These are phyloP conservation scores for Alloteropsis semialata DNA, from an alignment of 176 grass and related monocot genomes.

Conservation along the genomic window DNA sequence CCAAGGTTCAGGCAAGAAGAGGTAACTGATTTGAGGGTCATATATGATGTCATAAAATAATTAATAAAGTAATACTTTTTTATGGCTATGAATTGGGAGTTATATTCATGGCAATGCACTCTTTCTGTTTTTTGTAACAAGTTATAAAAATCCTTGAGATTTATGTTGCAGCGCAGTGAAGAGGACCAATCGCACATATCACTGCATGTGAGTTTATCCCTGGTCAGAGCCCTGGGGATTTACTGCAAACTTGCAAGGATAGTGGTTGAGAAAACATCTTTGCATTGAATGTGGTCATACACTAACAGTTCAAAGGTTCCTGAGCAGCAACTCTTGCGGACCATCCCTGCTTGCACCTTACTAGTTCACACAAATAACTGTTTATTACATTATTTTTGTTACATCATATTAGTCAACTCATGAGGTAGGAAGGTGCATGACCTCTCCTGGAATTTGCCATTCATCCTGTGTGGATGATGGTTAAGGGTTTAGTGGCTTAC, in stretches of 20 bases:
- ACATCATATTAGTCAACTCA: constrained; percentile 7
- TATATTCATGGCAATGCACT: not conserved
- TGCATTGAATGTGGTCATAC: constrained; percentile 4
- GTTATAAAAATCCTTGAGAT: constrained; percentile 12
- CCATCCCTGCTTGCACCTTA: not conserved
- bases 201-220: not conserved
- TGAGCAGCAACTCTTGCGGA: not conserved
- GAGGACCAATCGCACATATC: constrained; percentile 9
- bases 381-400: constrained; percentile 9
- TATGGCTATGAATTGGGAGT: not conserved
- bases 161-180: not conserved
- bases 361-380: not conserved
- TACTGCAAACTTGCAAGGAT: not conserved
- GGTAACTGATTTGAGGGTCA: constrained; percentile 32
- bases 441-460: constrained; percentile 27
- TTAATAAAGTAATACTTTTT: not conserved
- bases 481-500: constrained; percentile 30
- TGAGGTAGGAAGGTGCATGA: constrained; percentile 36
- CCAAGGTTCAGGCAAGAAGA: constrained; percentile 96
- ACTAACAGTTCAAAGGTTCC: not conserved
- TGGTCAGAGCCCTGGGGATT: not conserved
- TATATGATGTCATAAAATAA: constrained; percentile 1
- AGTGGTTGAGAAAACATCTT: not conserved
- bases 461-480: constrained; percentile 27
- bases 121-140: not conserved